Base-by-base conservation (phyloP, 2,329 filamentous ascomycete species). In the Clarireedia hainanense region DNA sequence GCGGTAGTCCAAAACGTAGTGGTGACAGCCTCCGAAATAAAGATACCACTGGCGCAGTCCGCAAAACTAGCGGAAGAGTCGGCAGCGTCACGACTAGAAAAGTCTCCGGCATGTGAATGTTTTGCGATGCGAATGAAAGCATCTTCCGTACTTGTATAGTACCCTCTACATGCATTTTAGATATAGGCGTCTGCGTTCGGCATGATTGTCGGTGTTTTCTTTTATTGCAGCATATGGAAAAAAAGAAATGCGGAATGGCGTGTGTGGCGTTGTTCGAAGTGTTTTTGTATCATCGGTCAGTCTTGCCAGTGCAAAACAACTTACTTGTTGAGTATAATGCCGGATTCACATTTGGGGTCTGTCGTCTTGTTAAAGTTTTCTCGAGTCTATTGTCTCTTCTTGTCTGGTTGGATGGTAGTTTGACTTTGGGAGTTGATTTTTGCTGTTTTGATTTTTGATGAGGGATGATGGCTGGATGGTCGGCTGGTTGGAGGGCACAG, bases 21-120 rank as follows among this genome's bases (percentile, higher is more conserved):
- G 75, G 71, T 23, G 80, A 79, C 50, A 65, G 60, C 54, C 74
- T 78, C 36, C 70, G 76, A 49, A 75, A 72, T 61, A 80, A 79
- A 67, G 77, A 80, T 56, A 72, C 74, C n/a, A 30, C 72, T 71
- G 6, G 82, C 76, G 47, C 50, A 20, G 76, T 85, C 47, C 79
- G 84, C 59, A 87, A 87, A 75, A 84, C 80, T 4, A 86, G 83
- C 63, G 83, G 83, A 39, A 77, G 84, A 43, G 74, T 86, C 14
- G 83, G 81, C 50, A 86, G 82, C 67, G 73, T 80, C 56, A 78
- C 73, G 62, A 34, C 63, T 30, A 66, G 68, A 42, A 70, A 70
- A 55, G 65, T 68, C 37, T 69, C 68, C 12, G 67, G 66, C 5
- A 39, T 68, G 50, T 68, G 64, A 60, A 63, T 60, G 52, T 57